A percentile compares a stretch with the other conserved stretches of the same genome.
Conservation (phyloP, 164 flowering plant genomes). For the Vitis rotundifolia region DNA sequence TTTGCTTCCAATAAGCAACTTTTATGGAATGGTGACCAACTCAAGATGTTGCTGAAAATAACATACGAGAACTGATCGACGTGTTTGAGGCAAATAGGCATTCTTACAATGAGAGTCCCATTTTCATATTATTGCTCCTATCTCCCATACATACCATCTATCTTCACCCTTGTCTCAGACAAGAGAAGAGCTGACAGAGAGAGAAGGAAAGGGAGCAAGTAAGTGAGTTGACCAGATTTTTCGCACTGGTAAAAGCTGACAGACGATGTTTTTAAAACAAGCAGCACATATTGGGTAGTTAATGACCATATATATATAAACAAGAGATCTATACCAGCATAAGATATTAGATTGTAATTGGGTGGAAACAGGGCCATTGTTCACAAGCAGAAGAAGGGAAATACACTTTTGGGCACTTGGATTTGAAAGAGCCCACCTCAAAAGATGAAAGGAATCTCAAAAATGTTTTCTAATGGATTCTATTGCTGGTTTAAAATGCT, state of each 20-base stretch:
- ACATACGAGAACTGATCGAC: too few species aligned
- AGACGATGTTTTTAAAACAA: not conserved
- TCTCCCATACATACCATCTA: not conserved
- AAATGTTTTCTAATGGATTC: slow-evolving; percentile 8
- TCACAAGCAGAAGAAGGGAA: slow-evolving; percentile 14
- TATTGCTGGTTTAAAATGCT: slow-evolving; percentile 5
- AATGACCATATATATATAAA: not conserved
- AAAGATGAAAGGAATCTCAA: slow-evolving; percentile 18
- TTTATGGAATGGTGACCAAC: too few species aligned
- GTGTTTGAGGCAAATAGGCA: too few species aligned
- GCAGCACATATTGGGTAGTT: not conserved
- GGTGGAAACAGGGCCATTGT: slow-evolving; percentile 22
- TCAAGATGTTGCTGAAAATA: too few species aligned
- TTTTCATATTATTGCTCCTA: not conserved
- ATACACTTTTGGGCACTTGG: slow-evolving; percentile 38
- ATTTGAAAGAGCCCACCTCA: slow-evolving; percentile 38
- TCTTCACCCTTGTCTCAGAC: not conserved
- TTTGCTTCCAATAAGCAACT: too few species aligned
- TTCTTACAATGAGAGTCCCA: too few species aligned
- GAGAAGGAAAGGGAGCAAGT: not conserved
- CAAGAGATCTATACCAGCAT: too few species aligned
- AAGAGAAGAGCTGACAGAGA: not conserved
- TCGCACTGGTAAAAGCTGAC: slow-evolving; percentile 1
- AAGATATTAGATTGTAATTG: slow-evolving; percentile 4
- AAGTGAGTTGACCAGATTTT: not conserved